Evolutionary conservation across 116 monocot genomes (phyloP).

Genomic region (Thalassia testudinum): DNA sequence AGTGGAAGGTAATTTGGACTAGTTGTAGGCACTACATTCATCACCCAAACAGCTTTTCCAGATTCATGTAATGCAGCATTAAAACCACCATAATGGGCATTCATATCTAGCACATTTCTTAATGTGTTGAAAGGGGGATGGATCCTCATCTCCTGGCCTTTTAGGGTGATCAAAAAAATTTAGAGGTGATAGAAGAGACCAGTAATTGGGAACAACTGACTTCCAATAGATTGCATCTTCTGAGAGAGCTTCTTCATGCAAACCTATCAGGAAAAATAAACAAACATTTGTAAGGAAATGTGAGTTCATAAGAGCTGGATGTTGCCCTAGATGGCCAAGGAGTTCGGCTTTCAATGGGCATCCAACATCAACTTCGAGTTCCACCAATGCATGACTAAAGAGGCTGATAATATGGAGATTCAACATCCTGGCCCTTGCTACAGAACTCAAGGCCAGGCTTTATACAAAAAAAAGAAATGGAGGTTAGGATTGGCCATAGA

Average conservation of each 20-base stretch:
- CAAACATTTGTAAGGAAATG: constrained; percentile 9
- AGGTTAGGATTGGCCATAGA: no score
- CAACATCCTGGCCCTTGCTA: constrained; percentile 25
- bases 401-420: no score
- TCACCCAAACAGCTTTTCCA: constrained; percentile 54
- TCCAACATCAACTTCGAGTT: constrained; percentile 17
- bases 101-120: no score
- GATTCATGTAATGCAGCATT: constrained; percentile 50
- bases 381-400: constrained; percentile 26
- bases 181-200: constrained; percentile 50
- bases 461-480: constrained; percentile 9
- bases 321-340: constrained; percentile 9
- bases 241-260: constrained; percentile 25
- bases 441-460: constrained; percentile 16
- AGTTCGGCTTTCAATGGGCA: constrained; percentile 23
- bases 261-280: constrained; percentile 1
- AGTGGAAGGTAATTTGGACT: no score
- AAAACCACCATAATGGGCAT: constrained; percentile 41
- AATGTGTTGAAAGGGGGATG: constrained; percentile 45
- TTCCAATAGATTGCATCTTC: no score
- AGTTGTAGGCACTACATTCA: constrained; percentile 85
- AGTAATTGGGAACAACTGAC: no score
- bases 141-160: constrained; percentile 62
- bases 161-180: constrained; percentile 71
- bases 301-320: constrained; percentile 14